phyloP scores from a whole-genome alignment of 352 stramenopile genomes.

The Pythium insidiosum region DNA sequence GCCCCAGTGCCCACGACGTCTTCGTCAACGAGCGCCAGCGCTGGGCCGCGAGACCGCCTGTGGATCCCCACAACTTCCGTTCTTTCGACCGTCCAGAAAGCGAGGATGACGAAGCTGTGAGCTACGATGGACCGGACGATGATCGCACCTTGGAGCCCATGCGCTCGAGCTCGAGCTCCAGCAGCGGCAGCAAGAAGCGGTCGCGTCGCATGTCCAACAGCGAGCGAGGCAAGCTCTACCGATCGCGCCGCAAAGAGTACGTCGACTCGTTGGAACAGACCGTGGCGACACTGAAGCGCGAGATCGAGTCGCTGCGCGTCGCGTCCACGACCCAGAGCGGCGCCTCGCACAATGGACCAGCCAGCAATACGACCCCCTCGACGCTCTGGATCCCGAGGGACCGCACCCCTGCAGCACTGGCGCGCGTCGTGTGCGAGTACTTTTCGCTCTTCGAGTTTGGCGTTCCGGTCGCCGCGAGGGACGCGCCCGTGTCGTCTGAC shows the following conservation, averaged over 20 bases:
- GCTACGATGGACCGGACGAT: not conserved
- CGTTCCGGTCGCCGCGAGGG: constrained; percentile 22
- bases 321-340: not conserved
- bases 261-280: constrained; percentile 18
- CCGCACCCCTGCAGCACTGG: constrained; percentile 11
- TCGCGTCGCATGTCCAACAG: constrained; percentile 43
- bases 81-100: no score
- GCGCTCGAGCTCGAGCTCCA: not conserved
- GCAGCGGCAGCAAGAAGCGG: constrained; percentile 6
- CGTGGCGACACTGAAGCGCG: constrained; percentile 34
- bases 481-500: constrained; percentile 9
- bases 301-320: constrained; percentile 31
- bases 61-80: no score
- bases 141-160: not conserved
- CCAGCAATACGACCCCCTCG: no score
- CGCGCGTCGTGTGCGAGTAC: constrained; percentile 40
- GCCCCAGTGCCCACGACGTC: no score
- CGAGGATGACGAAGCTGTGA: no score
- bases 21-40: no score
- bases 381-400: not conserved
- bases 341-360: no score
- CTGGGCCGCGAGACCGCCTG: no score
- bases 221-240: constrained; percentile 60
- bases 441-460: constrained; percentile 38
- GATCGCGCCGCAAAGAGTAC: constrained; percentile 40